A percentile compares a stretch with the other conserved stretches of the same genome.
phyloP scores from a whole-genome alignment of 495 filamentous ascomycete species.

The Lasiosphaeria miniovina region DNA sequence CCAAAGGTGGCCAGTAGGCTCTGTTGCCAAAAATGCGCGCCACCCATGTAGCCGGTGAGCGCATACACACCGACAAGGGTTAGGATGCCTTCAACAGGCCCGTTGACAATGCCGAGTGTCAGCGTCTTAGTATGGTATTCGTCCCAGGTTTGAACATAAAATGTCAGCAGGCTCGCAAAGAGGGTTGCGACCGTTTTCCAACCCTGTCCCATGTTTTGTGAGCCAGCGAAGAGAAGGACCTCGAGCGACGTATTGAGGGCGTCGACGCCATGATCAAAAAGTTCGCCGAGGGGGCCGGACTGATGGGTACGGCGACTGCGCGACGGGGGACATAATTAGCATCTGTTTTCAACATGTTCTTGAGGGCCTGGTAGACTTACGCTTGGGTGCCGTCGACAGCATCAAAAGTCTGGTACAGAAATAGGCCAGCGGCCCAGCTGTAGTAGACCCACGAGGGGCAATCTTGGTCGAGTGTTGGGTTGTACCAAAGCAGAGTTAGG shows the following conservation, averaged over 20 bases:
- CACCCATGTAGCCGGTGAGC: slow-evolving; percentile 80
- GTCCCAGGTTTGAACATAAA: slow-evolving; percentile 99
- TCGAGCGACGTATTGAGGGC: slow-evolving; percentile 94
- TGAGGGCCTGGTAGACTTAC: slow-evolving; percentile 43
- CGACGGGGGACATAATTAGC: slow-evolving; percentile 11
- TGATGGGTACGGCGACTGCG: slow-evolving; percentile 80
- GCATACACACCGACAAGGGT: slow-evolving; percentile 79
- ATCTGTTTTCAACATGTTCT: not conserved
- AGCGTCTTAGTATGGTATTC: slow-evolving; percentile 97
- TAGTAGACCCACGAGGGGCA: slow-evolving; percentile 94
- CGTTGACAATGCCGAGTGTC: slow-evolving; percentile 87
- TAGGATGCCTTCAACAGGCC: slow-evolving; percentile 91
- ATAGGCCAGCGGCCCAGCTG: slow-evolving; percentile 83
- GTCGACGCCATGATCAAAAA: slow-evolving; percentile 98
- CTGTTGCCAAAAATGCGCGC: slow-evolving; percentile 89
- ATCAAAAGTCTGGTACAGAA: slow-evolving; percentile 97
- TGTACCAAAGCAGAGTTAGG: slow-evolving; percentile 92
- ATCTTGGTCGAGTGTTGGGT: slow-evolving; percentile 87
- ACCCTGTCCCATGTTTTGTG: slow-evolving; percentile 88
- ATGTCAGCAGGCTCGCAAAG: slow-evolving; percentile 73
- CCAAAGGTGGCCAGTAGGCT: slow-evolving; percentile 71
- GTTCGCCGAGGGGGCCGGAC: slow-evolving; percentile 88
- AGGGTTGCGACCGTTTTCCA: slow-evolving; percentile 85
- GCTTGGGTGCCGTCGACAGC: slow-evolving; percentile 94
- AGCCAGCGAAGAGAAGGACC: slow-evolving; percentile 82